Conservation (phyloP, 1,139 yeast genomes). For the Kodamaea plutei region DNA sequence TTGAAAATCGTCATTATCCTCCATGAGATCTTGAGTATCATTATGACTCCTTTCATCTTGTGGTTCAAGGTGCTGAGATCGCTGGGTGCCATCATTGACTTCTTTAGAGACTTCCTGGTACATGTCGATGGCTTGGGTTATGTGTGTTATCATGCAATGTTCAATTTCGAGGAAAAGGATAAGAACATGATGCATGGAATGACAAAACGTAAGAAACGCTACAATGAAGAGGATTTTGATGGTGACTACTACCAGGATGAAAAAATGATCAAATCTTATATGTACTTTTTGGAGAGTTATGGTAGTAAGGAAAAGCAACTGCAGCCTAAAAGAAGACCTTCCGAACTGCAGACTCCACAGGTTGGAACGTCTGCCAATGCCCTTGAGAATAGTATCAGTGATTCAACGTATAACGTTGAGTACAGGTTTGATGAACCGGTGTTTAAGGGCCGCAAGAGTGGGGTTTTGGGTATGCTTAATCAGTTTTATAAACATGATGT, state of each 20-base stretch:
- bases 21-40: conserved; percentile 74
- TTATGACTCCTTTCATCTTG: conserved; percentile 80
- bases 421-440: conserved; percentile 29
- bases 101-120: conserved; percentile 81
- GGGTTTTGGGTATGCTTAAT: conserved; percentile 79
- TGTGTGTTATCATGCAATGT: conserved; percentile 92
- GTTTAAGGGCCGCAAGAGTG: conserved; percentile 43
- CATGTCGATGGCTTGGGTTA: conserved; percentile 94
- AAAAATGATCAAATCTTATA: conserved; percentile 87
- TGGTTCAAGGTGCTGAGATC: conserved; percentile 77
- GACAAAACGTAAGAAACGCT: conserved; percentile 21
- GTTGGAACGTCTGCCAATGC: too few species aligned
- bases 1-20: conserved; percentile 67
- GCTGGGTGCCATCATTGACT: conserved; percentile 77
- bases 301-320: conserved; percentile 25
- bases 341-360: conserved; percentile 1
- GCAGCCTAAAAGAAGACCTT: conserved; percentile 3
- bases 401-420: conserved; percentile 26
- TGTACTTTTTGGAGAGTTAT: conserved; percentile 82
- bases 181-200: conserved; percentile 44
- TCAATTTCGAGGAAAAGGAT: conserved; percentile 64
- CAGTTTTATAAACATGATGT: conserved; percentile 69
- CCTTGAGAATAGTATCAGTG: conserved; percentile 22
- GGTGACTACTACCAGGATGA: conserved; percentile 55
- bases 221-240: conserved; percentile 15